Evolutionary conservation across 2,329 filamentous ascomycete genomes (phyloP).

Genomic region (Cryphonectria carpinicola): DNA sequence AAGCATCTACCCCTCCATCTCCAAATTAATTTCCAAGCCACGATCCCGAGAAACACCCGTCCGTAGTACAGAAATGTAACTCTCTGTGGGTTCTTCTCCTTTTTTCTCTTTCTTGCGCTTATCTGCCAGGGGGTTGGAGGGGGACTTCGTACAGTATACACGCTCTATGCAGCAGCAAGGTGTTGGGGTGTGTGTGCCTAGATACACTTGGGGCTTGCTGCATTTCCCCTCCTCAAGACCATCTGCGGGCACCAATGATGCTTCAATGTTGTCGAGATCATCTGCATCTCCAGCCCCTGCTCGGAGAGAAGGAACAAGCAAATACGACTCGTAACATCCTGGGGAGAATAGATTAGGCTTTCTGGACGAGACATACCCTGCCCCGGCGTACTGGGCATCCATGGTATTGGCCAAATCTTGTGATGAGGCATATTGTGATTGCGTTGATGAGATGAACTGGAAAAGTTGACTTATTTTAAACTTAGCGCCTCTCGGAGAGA

Average conservation of each 20-base stretch:
- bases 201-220: conserved; percentile 8
- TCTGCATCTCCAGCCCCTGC: conserved; percentile 18
- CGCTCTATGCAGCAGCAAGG: conserved; percentile 2
- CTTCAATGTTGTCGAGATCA: conserved; percentile 18
- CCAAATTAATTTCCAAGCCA: not conserved
- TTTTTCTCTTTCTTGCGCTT: not conserved
- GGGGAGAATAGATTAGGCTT: conserved; percentile 6
- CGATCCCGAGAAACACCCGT: conserved; percentile 28
- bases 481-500: too few species aligned
- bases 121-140: not conserved
- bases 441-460: not conserved
- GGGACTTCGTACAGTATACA: not conserved
- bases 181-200: conserved; percentile 6
- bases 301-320: not conserved
- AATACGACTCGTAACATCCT: not conserved
- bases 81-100: conserved; percentile 1
- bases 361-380: conserved; percentile 14
- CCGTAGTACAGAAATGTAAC: not conserved
- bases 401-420: conserved; percentile 15
- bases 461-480: not conserved
- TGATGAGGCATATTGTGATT: not conserved
- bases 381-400: conserved; percentile 9
- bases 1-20: conserved; percentile 1
- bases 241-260: conserved; percentile 31
- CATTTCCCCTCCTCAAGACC: conserved; percentile 22